A percentile compares a stretch with the other conserved stretches of the same genome.
These are phyloP conservation scores for Macrophomina tecta DNA, from an alignment of 2,329 filamentous ascomycete genomes.

Conservation along the genomic window DNA sequence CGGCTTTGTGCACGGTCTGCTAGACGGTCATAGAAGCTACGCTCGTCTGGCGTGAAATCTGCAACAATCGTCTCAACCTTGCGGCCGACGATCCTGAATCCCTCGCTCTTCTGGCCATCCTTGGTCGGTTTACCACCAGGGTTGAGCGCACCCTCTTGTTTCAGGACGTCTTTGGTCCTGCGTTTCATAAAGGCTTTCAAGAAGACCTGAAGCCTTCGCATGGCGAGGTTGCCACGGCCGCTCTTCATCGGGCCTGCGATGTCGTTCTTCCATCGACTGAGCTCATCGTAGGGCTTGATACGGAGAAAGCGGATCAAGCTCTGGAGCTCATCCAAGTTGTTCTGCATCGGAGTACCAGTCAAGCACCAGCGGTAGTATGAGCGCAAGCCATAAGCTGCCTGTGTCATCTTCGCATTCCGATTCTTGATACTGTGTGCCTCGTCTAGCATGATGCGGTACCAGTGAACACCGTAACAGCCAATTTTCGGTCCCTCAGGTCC, in stretches of 20 bases:
- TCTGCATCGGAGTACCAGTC: conserved; percentile 96
- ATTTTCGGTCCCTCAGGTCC: conserved; percentile 68
- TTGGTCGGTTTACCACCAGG: conserved; percentile 70
- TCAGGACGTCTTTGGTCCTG: conserved; percentile 96
- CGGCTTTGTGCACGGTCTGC: conserved; percentile 85
- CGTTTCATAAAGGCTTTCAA: conserved; percentile 97
- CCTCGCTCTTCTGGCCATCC: conserved; percentile 61
- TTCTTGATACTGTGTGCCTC: conserved; percentile 99
- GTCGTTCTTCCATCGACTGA: conserved; percentile 86
- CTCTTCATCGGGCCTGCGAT: conserved; percentile 91
- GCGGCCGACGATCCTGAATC: conserved; percentile 90
- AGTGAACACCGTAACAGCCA: conserved; percentile 88
- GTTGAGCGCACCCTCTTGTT: conserved; percentile 80
- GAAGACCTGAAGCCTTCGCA: conserved; percentile 82
- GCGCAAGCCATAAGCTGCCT: conserved; percentile 84
- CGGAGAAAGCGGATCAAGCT: conserved; percentile 90
- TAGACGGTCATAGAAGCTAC: conserved; percentile 82
- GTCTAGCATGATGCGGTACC: conserved; percentile 94
- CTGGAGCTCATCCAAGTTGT: conserved; percentile 95
- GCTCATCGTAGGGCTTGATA: conserved; percentile 88
- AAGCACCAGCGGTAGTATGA: conserved; percentile 95
- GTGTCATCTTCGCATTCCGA: conserved; percentile 91
- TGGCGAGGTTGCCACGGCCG: conserved; percentile 86
- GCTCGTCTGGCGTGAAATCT: conserved; percentile 79
- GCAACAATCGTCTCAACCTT: conserved; percentile 83